Base-by-base conservation (phyloP, 805 yeast species). In the Saturnispora diversa region DNA sequence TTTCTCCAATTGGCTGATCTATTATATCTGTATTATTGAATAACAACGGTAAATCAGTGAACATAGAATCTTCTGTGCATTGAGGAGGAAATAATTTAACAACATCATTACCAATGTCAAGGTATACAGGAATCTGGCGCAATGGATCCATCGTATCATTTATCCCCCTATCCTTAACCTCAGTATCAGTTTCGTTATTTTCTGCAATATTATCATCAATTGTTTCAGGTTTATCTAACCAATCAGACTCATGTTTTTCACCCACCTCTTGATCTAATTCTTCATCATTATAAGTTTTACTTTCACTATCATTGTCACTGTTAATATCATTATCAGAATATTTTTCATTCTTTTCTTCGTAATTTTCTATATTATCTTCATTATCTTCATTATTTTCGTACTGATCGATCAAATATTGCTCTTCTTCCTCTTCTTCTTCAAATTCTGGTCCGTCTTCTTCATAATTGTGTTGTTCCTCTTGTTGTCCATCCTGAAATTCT, bases 51-150 rank as follows among this genome's bases (percentile, higher is more conserved):
- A 43, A 16, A 45, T 56, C 43, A 32, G 40, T 39, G 51, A 57
- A 47, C 50, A 41, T 52, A 12, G 50, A 37, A 21, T 55, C 58
- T 38, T 56, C 59, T 9, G 42, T 33, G 9, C 33, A 36, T 1
- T 42, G 22, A 2, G 60, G 57, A 6, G 44, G 39, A 22, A 50
- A 45, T 11, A 58, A 35, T 37, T 56, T 57, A 40, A 49, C 50
- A 11, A 58, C 52, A 21, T 50, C 50, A 31, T 46, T 50, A 17
- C 59, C 57, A 10, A 54, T 38, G 32, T 58, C 62, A 13, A 58
- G 43, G 35, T 56, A 58, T 5, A 56, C 43, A 2, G 62, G 60
- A 9, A 31, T 28, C 22, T 46, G 35, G 24, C 21, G 27, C 5
- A 28, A 40, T 19, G 38, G 30, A 22, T 25, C 43, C 15, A 26